phyloP scores from a whole-genome alignment of 805 yeast species.

The Candida ulmi region DNA sequence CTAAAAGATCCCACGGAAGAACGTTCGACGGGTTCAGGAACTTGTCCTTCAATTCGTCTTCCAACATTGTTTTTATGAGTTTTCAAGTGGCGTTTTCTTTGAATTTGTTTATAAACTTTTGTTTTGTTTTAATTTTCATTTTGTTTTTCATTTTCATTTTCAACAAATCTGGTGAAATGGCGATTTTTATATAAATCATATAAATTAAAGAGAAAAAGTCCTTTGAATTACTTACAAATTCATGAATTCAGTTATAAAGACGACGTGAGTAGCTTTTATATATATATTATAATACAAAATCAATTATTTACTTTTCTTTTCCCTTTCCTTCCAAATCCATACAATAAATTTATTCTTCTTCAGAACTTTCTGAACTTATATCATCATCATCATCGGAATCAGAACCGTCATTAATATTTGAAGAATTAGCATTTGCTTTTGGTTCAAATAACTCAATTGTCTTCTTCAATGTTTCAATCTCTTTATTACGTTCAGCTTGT shows the following conservation, averaged over 20 bases:
- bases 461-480: constrained; percentile 66
- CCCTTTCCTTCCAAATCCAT: too few species aligned
- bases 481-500: constrained; percentile 61
- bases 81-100: not conserved
- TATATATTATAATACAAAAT: too few species aligned
- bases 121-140: not conserved
- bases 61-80: constrained; percentile 1
- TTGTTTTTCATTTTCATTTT: too few species aligned
- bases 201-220: too few species aligned
- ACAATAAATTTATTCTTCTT: constrained; percentile 49
- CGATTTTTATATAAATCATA: too few species aligned
- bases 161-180: too few species aligned
- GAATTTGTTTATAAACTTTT: not conserved
- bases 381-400: constrained; percentile 51
- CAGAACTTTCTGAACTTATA: constrained; percentile 58
- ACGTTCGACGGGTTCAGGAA: constrained; percentile 59
- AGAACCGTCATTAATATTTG: constrained; percentile 23
- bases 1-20: constrained; percentile 67
- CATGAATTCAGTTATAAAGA: too few species aligned
- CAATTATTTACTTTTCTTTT: too few species aligned
- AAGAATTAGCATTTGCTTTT: constrained; percentile 14
- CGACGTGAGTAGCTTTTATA: too few species aligned
- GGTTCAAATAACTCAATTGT: constrained; percentile 70
- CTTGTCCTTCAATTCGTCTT: constrained; percentile 26
- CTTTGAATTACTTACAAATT: too few species aligned